These are phyloP conservation scores for Fusarium pseudoanthophilum DNA, from an alignment of 2,329 filamentous ascomycete genomes.

Conservation along the genomic window DNA sequence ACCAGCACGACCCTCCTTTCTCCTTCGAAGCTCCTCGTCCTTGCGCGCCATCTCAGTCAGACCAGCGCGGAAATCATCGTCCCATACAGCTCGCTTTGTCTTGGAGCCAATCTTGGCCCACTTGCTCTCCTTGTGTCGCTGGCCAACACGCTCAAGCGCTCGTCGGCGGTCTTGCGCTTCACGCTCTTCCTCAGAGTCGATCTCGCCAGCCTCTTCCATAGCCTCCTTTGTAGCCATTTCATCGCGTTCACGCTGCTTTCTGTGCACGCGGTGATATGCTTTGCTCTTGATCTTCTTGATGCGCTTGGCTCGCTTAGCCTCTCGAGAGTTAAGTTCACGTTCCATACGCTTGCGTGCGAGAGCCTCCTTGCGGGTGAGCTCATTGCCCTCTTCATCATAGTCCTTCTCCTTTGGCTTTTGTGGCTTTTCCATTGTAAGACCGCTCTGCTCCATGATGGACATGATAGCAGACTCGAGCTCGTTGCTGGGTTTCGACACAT, in stretches of 20 bases:
- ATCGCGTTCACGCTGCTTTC: constrained; percentile 72
- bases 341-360: constrained; percentile 80
- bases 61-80: constrained; percentile 83
- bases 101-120: constrained; percentile 89
- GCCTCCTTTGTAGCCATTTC: constrained; percentile 63
- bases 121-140: constrained; percentile 87
- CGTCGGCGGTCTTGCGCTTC: constrained; percentile 76
- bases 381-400: constrained; percentile 76
- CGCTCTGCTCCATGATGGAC: constrained; percentile 89
- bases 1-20: constrained; percentile 77
- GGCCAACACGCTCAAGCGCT: constrained; percentile 86
- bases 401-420: constrained; percentile 66
- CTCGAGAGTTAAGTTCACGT: constrained; percentile 86
- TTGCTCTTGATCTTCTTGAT: constrained; percentile 99
- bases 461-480: constrained; percentile 89
- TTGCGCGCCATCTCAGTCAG: constrained; percentile 83
- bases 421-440: constrained; percentile 66
- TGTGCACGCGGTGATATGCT: constrained; percentile 89
- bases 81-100: constrained; percentile 84
- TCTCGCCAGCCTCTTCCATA: constrained; percentile 66
- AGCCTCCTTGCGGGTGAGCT: constrained; percentile 76
- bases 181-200: constrained; percentile 73
- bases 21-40: constrained; percentile 82
- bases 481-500: constrained; percentile 72
- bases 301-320: constrained; percentile 87